Base-by-base conservation (phyloP, 768 basidiomycete species). In the Tremella fuciformis region DNA sequence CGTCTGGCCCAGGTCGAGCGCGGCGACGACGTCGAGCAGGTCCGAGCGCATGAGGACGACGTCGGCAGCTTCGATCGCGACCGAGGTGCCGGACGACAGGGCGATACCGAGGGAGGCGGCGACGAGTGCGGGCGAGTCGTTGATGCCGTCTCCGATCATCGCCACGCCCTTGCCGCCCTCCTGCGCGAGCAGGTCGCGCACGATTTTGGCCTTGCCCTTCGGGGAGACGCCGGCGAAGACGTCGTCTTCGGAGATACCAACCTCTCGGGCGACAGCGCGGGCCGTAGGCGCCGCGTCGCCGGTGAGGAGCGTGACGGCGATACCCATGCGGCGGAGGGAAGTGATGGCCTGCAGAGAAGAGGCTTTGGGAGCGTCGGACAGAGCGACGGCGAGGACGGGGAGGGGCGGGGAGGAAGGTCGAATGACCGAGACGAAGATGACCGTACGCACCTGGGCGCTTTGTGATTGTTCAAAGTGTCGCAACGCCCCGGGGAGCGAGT, bases 61-160 rank as follows among this genome's bases (percentile, higher is more conserved):
- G 77, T 98, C 96, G 13, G 96, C 96, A 0, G 96, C 96, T 80
- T 98, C 96, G 52, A 99, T 88, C 9, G 96, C 96, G 44, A 99
- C 91, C 4, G 91, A 94, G 16, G 96, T 93, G 29, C 96, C 96
- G 2, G 91, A 89, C 11, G 90, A 93, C 4, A 99, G 84, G 1
- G 96, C 96, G 59, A 99, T 93, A 41, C 96, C 96, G 21, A 99
- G 89, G 0, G 91, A 90, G 0, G 94, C 90, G 3, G 91, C 92
- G 15, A 92, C 93, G 1, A 99, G 85, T 13, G 94, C 96, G 1
- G 93, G 94, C 1, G 94, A 97, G 75, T 99, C 96, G 76, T 99
- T 98, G 80, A 98, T 96, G 34, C 96, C 96, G 76, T 99, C 96
- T 21, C 96, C 96, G 40, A 99, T 93, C 94, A 97, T 96, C 2